Percentiles rank a stretch among this genome's conserved stretches.
Evolutionary conservation across 2,329 filamentous ascomycete species (phyloP).

Genomic region (Pseudogymnoascus sp.): DNA sequence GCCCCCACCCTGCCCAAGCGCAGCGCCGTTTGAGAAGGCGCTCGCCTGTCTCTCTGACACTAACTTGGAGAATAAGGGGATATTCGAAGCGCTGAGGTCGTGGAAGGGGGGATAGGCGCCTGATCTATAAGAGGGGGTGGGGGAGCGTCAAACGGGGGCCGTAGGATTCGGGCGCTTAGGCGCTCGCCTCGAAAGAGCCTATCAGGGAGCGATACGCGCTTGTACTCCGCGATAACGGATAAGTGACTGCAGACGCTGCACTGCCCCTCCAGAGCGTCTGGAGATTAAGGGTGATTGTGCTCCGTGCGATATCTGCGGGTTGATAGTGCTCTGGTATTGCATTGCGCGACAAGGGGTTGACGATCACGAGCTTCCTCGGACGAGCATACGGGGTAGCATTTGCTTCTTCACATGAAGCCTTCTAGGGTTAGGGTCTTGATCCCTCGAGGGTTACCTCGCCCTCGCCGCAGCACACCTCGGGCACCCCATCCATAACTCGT

Average conservation of each 20-base stretch:
- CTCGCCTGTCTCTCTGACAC: background rate
- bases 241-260: background rate
- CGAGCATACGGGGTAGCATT: background rate
- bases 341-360: background rate
- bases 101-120: background rate
- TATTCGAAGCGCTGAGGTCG: background rate
- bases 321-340: background rate
- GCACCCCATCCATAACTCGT: background rate
- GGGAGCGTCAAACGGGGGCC: background rate
- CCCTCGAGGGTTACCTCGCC: background rate
- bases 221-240: constrained; percentile 2
- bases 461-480: constrained; percentile 1
- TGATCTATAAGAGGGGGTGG: background rate
- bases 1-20: background rate
- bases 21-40: background rate
- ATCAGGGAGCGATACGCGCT: background rate
- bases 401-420: background rate
- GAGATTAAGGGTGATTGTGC: constrained; percentile 1
- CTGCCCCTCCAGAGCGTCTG: background rate
- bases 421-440: background rate
- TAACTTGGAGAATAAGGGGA: background rate
- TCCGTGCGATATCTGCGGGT: background rate
- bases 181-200: background rate
- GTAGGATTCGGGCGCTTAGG: constrained; percentile 2
- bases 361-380: constrained; percentile 3